Evolutionary conservation across 164 flowering plant genomes (phyloP).

Genomic region (Annona cherimola): DNA sequence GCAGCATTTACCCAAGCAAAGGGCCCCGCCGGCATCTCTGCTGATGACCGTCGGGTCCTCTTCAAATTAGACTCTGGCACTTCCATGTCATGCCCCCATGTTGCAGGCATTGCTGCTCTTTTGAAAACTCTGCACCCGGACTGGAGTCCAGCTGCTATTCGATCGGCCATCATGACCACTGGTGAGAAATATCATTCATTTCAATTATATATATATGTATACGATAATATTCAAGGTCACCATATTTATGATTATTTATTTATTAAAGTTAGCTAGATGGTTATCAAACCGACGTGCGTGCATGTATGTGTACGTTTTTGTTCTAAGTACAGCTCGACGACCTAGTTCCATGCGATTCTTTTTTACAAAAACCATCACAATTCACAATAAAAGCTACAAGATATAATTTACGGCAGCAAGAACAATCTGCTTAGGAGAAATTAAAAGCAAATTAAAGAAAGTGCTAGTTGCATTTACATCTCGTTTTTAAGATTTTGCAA

Average conservation of each 20-base stretch:
- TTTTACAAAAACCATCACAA: too few species aligned
- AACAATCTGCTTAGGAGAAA: too few species aligned
- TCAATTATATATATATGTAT: not conserved
- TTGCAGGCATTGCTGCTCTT: constrained; percentile 69
- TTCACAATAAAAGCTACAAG: too few species aligned
- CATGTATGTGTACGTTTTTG: too few species aligned
- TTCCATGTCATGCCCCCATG: constrained; percentile 90
- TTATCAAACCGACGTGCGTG: too few species aligned
- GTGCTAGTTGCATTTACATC: too few species aligned
- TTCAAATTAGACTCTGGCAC: constrained; percentile 63
- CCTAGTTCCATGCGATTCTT: too few species aligned
- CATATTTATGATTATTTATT: not conserved
- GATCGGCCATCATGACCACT: constrained; percentile 77
- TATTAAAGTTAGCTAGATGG: too few species aligned
- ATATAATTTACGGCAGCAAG: too few species aligned
- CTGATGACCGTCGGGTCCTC: constrained; percentile 39
- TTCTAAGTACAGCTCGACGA: too few species aligned
- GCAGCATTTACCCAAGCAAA: constrained; percentile 61
- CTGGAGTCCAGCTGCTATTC: constrained; percentile 82
- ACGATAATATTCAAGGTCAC: not conserved
- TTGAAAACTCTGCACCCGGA: constrained; percentile 58
- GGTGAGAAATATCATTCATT: constrained; percentile 23
- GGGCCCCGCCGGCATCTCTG: constrained; percentile 45
- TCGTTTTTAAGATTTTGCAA: too few species aligned
- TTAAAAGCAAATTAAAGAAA: too few species aligned